Base-by-base conservation (phyloP, 2,329 filamentous ascomycete genomes). In the Samsoniella hepiali region DNA sequence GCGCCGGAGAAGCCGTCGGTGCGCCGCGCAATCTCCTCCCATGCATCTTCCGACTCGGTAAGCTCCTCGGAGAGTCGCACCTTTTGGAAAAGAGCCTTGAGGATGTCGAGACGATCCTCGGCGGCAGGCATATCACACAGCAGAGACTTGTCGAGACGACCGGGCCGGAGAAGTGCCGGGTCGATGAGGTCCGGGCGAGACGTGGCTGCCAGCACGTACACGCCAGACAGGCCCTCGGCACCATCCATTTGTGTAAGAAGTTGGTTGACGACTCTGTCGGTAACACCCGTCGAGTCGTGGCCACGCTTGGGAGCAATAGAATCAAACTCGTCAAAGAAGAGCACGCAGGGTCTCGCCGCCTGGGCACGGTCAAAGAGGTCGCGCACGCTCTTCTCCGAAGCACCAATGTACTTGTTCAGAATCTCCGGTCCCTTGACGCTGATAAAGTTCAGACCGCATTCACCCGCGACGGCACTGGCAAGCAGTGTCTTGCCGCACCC, bases 311-410 rank as follows among this genome's bases (percentile, higher is more conserved):
- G 95, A 0, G 96, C 96, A 67, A 99, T 98, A 45, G 91, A 93
- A 78, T 99, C 95, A 72, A 99, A 99, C 75, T 99, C 95, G 72
- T 99, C 95, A 72, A 99, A 99, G 82, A 99, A 99, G 9, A 99
- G 82, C 5, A 99, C 91, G 70, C 95, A 98, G 0, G 96, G 96
- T 65, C 90, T 88, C 5, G 95, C 95, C 3, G 95, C 94, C 72
- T 89, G 88, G 0, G 95, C 95, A 49, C 95, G 87, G 73, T 97
- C 94, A 71, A 99, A 99, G 1, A 99, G 82, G 74, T 99, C 95
- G 49, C 96, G 88, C 7, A 99, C 93, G 65, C 88, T 93, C 81
- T 99, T 99, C 72, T 99, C 95, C 34, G 91, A 96, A 0, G 95
- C 95, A 72, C 95, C 95, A 64, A 99, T 99, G 75, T 99, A 99